phyloP scores from a whole-genome alignment of 2,329 filamentous ascomycete species.

The Neodidymelliopsis sp. region DNA sequence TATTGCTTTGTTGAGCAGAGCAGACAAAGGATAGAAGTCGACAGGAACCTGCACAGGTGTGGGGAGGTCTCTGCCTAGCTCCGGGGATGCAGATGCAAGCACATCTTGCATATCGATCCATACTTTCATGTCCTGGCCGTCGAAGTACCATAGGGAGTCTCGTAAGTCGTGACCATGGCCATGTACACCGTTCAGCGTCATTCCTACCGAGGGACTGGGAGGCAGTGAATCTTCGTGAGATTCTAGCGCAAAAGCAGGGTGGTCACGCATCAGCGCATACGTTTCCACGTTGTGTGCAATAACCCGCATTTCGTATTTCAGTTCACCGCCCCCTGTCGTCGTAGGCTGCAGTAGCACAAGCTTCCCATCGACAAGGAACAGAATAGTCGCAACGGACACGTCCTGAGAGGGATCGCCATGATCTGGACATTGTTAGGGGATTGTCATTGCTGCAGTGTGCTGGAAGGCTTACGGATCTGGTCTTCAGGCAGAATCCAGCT shows the following conservation, averaged over 20 bases:
- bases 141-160: slow-evolving; percentile 95
- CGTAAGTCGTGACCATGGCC: slow-evolving; percentile 64
- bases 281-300: slow-evolving; percentile 97
- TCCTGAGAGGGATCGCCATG: slow-evolving; percentile 96
- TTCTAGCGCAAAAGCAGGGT: slow-evolving; percentile 62
- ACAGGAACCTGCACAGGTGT: slow-evolving; percentile 78
- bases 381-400: slow-evolving; percentile 88
- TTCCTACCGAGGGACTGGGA: slow-evolving; percentile 57
- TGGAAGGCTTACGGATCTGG: slow-evolving; percentile 69
- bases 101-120: slow-evolving; percentile 92
- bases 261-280: slow-evolving; percentile 90
- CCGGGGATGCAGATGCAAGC: slow-evolving; percentile 72
- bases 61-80: slow-evolving; percentile 73
- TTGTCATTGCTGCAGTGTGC: neutral
- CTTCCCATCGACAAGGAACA: slow-evolving; percentile 98
- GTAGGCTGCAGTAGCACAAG: slow-evolving; percentile 90
- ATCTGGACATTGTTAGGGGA: slow-evolving; percentile 51
- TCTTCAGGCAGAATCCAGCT: slow-evolving; percentile 95
- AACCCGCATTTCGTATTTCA: slow-evolving; percentile 98
- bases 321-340: slow-evolving; percentile 77
- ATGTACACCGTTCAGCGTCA: slow-evolving; percentile 55
- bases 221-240: slow-evolving; percentile 58
- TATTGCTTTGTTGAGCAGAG: slow-evolving; percentile 87
- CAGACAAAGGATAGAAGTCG: slow-evolving; percentile 95
- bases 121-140: slow-evolving; percentile 82